Conservation (phyloP, 1,284 basidiomycete species). For the Naganishia sp. region DNA sequence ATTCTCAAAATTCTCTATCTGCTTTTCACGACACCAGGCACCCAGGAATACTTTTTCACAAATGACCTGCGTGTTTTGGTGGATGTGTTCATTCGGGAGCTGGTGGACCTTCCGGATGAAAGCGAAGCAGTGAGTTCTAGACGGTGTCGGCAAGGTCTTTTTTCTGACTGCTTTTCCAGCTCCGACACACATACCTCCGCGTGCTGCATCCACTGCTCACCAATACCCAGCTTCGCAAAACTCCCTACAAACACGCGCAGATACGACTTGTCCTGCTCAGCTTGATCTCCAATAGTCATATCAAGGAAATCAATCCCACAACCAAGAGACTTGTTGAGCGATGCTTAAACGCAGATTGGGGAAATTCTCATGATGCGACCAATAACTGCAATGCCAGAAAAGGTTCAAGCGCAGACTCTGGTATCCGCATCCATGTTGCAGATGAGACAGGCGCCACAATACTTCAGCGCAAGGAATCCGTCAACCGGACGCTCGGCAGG, state of each 20-base stretch:
- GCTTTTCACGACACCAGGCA: conserved; percentile 89
- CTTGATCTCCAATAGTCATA: conserved; percentile 69
- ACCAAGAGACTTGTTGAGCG: conserved; percentile 90
- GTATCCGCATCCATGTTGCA: conserved; percentile 9
- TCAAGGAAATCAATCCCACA: conserved; percentile 79
- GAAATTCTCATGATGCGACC: conserved; percentile 45
- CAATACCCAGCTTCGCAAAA: conserved; percentile 82
- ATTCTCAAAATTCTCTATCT: conserved; percentile 94
- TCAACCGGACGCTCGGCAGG: conserved; percentile 37
- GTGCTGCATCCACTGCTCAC: conserved; percentile 93
- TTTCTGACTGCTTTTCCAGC: conserved; percentile 56
- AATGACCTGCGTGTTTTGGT: conserved; percentile 95
- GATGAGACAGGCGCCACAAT: conserved; percentile 11
- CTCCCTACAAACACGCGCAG: conserved; percentile 88
- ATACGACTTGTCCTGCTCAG: conserved; percentile 81
- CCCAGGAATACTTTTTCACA: conserved; percentile 96
- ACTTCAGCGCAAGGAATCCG: conserved; percentile 3
- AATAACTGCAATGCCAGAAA: background rate
- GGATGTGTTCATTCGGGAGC: conserved; percentile 91
- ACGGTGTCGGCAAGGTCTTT: background rate
- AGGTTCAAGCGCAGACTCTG: background rate
- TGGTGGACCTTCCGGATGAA: conserved; percentile 88
- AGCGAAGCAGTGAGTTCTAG: conserved; percentile 74
- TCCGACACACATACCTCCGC: conserved; percentile 94
- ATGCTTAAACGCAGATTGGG: conserved; percentile 86